Evolutionary conservation across 768 basidiomycete species (phyloP).

Genomic region (Lentinula edodes): DNA sequence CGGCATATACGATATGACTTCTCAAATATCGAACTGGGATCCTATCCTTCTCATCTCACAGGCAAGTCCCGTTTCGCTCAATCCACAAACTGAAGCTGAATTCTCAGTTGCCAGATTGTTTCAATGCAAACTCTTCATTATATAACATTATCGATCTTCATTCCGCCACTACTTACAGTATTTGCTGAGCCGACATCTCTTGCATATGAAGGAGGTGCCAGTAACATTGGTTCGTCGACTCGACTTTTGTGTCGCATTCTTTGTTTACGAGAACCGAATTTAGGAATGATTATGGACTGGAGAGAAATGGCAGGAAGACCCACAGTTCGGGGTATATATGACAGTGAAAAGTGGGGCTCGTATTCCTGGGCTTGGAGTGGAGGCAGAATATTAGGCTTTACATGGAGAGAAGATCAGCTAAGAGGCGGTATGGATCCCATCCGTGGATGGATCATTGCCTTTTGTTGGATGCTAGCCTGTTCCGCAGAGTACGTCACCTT

Average conservation of each 20-base stretch:
- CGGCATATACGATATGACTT: background rate
- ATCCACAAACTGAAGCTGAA: background rate
- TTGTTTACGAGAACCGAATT: background rate
- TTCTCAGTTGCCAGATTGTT: slow-evolving; percentile 64
- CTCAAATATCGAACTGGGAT: slow-evolving; percentile 66
- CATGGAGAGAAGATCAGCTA: slow-evolving; percentile 49
- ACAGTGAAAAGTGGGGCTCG: slow-evolving; percentile 59
- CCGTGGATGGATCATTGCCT: slow-evolving; percentile 87
- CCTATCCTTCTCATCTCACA: slow-evolving; percentile 85
- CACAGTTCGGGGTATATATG: slow-evolving; percentile 63
- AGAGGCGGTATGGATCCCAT: slow-evolving; percentile 69
- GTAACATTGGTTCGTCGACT: slow-evolving; percentile 61
- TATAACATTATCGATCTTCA: slow-evolving; percentile 75
- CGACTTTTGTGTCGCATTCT: background rate
- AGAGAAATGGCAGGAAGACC: slow-evolving; percentile 86
- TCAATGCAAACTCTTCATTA: slow-evolving; percentile 93
- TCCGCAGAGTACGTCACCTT: slow-evolving; percentile 72
- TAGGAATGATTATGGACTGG: slow-evolving; percentile 97
- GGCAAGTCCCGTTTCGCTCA: slow-evolving; percentile 30
- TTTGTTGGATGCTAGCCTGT: slow-evolving; percentile 81
- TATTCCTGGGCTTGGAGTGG: slow-evolving; percentile 77
- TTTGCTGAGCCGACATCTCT: slow-evolving; percentile 73
- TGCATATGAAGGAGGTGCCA: slow-evolving; percentile 69
- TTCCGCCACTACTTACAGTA: slow-evolving; percentile 70
- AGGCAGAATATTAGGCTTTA: slow-evolving; percentile 67